Percentiles rank a stretch among this genome's conserved stretches.
phyloP scores from a whole-genome alignment of 441 rosid species.

The Kokia cookei region DNA sequence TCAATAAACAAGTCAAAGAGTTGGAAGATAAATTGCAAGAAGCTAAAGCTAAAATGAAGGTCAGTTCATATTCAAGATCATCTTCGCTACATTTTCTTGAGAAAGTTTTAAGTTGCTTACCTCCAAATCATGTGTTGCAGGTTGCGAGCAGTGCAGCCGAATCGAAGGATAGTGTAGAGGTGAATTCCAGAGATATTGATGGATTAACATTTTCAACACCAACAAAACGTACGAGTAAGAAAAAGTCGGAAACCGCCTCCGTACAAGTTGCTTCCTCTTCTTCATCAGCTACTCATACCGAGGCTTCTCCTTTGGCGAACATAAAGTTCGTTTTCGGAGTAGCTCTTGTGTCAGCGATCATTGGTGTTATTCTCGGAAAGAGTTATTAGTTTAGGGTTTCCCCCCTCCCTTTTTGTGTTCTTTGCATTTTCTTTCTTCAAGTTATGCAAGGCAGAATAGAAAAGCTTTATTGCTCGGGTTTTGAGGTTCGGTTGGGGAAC shows the following conservation, averaged over 20 bases:
- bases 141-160: conserved; percentile 14
- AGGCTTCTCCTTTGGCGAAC: conserved; percentile 36
- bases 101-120: not conserved
- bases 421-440: conserved; percentile 1
- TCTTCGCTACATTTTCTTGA: not conserved
- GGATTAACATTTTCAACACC: conserved; percentile 55
- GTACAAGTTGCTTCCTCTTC: conserved; percentile 23
- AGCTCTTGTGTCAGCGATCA: conserved; percentile 62
- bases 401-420: not conserved
- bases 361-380: conserved; percentile 79
- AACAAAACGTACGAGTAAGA: conserved; percentile 70
- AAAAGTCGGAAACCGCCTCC: conserved; percentile 50
- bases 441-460: conserved; percentile 17
- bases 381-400: conserved; percentile 38
- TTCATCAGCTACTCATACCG: conserved; percentile 26
- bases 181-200: conserved; percentile 67
- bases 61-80: conserved; percentile 20
- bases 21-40: conserved; percentile 66
- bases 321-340: conserved; percentile 53
- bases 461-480: conserved; percentile 15
- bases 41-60: conserved; percentile 66
- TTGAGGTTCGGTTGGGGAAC: conserved; percentile 25
- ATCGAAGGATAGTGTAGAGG: conserved; percentile 44
- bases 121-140: conserved; percentile 30
- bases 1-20: conserved; percentile 56